Conservation (phyloP, 768 basidiomycete species). For the Phaeotremella skinneri region DNA sequence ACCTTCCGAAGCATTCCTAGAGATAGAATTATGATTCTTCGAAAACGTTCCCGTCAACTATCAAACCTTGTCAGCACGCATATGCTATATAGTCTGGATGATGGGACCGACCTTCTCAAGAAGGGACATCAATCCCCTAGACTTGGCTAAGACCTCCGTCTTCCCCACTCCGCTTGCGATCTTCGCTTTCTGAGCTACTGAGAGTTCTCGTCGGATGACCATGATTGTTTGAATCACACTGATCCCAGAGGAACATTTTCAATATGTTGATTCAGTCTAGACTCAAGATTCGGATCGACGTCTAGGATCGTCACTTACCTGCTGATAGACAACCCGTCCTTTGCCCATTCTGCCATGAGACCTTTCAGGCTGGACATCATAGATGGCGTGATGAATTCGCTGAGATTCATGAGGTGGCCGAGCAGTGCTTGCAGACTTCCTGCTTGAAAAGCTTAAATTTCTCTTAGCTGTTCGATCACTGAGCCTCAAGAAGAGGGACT, state of each 20-base stretch:
- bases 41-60: neutral
- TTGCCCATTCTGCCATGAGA: conserved; percentile 9
- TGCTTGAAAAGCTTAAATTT: conserved; percentile 7
- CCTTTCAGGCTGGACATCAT: conserved; percentile 10
- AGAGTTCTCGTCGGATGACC: conserved; percentile 13
- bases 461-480: neutral
- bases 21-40: neutral
- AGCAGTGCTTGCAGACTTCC: conserved; percentile 4
- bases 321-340: conserved; percentile 14
- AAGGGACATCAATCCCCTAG: conserved; percentile 10
- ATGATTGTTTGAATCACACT: conserved; percentile 10
- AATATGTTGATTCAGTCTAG: no score
- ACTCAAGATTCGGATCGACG: no score
- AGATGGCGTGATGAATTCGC: conserved; percentile 17
- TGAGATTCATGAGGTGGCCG: conserved; percentile 4
- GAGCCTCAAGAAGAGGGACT: neutral
- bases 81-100: neutral
- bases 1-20: neutral
- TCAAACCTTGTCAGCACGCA: neutral
- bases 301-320: conserved; percentile 10
- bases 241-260: no score
- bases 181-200: conserved; percentile 4
- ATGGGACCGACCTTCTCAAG: conserved; percentile 19
- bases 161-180: neutral
- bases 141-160: neutral